Evolutionary conservation across 768 basidiomycete genomes (phyloP).

Genomic region (Terana coerulea): DNA sequence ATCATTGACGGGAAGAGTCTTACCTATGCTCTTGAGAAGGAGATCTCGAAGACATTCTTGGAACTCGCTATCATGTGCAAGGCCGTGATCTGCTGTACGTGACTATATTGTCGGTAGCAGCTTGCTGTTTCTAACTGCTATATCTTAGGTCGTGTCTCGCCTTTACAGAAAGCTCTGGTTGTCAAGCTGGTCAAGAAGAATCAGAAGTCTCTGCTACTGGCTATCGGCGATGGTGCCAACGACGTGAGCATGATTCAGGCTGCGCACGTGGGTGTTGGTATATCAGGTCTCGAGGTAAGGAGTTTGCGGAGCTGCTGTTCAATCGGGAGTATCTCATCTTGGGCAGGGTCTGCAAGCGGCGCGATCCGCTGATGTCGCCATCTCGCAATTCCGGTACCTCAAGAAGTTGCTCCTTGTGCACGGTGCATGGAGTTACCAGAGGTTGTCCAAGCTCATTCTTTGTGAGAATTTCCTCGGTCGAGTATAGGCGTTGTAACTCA

Average conservation of each 20-base stretch:
- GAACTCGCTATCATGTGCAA: constrained; percentile 98
- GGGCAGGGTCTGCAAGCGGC: constrained; percentile 99
- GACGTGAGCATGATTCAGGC: constrained; percentile 99
- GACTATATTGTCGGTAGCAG: too few species aligned
- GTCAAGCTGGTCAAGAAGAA: constrained; percentile 99
- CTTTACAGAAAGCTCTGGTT: constrained; percentile 94
- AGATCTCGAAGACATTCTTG: constrained; percentile 82
- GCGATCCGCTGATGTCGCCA: constrained; percentile 94
- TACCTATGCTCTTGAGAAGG: constrained; percentile 90
- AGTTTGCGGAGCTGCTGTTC: neutral
- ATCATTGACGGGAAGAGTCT: constrained; percentile 97
- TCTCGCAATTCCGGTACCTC: constrained; percentile 94
- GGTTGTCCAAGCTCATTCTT: constrained; percentile 91
- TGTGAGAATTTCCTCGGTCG: constrained; percentile 55
- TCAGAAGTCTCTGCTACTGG: constrained; percentile 87
- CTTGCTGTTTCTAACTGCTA: neutral
- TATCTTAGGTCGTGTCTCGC: constrained; percentile 85
- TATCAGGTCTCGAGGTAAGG: constrained; percentile 91
- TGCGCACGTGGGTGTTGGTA: constrained; percentile 95
- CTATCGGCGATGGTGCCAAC: constrained; percentile 97
- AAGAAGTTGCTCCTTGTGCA: constrained; percentile 96
- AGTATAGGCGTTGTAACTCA: neutral
- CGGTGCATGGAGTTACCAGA: constrained; percentile 97
- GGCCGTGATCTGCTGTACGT: constrained; percentile 94
- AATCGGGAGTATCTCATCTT: neutral